Base-by-base conservation (phyloP, 352 stramenopile species). In the Aphanomyces invadans region DNA sequence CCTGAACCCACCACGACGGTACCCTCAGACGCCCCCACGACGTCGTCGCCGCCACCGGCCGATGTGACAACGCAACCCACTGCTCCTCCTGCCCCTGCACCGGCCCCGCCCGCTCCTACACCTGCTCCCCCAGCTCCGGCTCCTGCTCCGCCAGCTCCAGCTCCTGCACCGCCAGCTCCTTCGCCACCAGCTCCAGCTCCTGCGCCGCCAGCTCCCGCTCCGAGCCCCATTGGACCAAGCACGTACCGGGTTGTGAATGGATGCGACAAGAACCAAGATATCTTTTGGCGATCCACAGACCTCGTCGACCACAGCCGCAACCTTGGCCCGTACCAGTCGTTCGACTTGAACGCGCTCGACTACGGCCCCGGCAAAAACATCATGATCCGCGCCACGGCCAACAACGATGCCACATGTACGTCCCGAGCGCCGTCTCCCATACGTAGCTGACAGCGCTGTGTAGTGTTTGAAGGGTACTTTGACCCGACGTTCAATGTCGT, bases 231-330 rank as follows among this genome's bases (percentile, higher is more conserved):
- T 21, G 45, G 38, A 9, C 38, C 42, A 23, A 60, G 25, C 33
- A 44, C 54, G 38, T 67, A 57, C 33, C 60, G 60, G 19, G 48
- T 67, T 23, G 21, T 57, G n/a, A 67, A 67, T 26, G 60, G 60
- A n/a, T 67, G 60, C 49, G 23, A 55, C 26, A 67, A 67, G 32
- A 23, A 42, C 15, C 60, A 57, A 21, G 45, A 67, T 32, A 21
- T 67, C 12, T 59, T n/a, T n/a, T 67, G 60, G 60, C 60, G 60
- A 7, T 55, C 60, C 15, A 48, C 52, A 0, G 33, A 48, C 2
- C 33, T 49, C 38, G 32, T 33, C 5, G 60, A 67, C 49, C 60
- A 67, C 39, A 67, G 25, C 28, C 21, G 7, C 17, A 39, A 67
- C 26, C 19, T 67, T 23, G 49, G 15, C 4, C 33, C 33, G 9